These are phyloP conservation scores for Lyophyllum atratum DNA, from an alignment of 768 basidiomycete genomes.

Conservation along the genomic window DNA sequence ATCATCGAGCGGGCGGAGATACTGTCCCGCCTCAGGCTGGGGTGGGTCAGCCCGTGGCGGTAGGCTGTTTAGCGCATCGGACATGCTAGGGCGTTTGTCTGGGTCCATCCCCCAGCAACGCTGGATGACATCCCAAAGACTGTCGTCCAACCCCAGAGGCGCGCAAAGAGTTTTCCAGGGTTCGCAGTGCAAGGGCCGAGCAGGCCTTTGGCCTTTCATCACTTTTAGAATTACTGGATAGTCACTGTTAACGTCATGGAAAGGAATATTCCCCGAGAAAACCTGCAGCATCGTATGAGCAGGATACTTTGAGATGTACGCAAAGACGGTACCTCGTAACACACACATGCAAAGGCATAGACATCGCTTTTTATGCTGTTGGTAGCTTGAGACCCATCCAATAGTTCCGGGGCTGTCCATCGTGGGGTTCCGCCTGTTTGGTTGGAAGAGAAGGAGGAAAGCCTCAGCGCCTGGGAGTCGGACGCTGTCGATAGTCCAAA, in stretches of 20 bases:
- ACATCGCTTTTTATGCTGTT: constrained; percentile 29
- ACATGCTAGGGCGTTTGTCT: constrained; percentile 23
- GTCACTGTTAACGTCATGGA: constrained; percentile 16
- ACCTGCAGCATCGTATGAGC: constrained; percentile 17
- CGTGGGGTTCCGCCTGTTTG: constrained; percentile 14
- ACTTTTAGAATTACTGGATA: constrained; percentile 19
- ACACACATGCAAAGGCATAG: constrained; percentile 33
- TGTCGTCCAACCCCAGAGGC: constrained; percentile 27
- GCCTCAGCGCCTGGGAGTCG: constrained; percentile 13
- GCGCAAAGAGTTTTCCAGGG: constrained; percentile 13
- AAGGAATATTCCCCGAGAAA: constrained; percentile 28
- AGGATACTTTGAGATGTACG: neutral
- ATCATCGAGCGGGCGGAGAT: neutral
- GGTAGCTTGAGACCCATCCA: neutral
- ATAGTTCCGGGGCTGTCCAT: constrained; percentile 19
- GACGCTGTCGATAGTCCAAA: constrained; percentile 20
- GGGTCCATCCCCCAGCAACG: constrained; percentile 29
- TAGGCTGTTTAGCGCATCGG: constrained; percentile 17
- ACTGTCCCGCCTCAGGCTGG: neutral
- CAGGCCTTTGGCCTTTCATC: constrained; percentile 5
- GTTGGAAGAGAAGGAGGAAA: constrained; percentile 10
- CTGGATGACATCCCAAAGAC: constrained; percentile 30
- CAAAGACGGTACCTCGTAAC: constrained; percentile 29
- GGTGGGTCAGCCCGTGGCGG: neutral
- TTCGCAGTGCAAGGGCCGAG: constrained; percentile 15